A percentile compares a stretch with the other conserved stretches of the same genome.
Evolutionary conservation across 495 filamentous ascomycete species (phyloP).

Genomic region (Achaetomiella virescens): DNA sequence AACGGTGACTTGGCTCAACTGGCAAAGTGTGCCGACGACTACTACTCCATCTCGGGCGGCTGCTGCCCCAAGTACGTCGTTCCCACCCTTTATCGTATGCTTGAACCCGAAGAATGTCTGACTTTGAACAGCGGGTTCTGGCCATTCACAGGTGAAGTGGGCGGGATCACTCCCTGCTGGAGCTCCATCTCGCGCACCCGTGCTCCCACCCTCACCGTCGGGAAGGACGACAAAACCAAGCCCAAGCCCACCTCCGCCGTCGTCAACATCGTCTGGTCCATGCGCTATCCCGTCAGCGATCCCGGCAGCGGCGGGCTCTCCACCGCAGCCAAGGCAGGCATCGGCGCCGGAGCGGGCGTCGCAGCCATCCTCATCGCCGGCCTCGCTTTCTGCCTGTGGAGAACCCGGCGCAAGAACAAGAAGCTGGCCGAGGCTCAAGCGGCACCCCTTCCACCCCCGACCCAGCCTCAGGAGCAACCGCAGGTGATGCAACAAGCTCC

Average conservation of each 20-base stretch:
- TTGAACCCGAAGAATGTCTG: not conserved
- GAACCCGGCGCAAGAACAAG: constrained; percentile 21
- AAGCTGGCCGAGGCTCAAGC: not conserved
- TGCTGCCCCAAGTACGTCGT: constrained; percentile 26
- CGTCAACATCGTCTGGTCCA: constrained; percentile 27
- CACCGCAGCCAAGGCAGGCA: constrained; percentile 25
- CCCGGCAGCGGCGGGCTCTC: constrained; percentile 13
- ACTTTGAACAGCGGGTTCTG: constrained; percentile 15
- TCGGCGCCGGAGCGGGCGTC: constrained; percentile 21
- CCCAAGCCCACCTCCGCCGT: constrained; percentile 24
- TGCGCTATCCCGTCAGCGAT: constrained; percentile 20
- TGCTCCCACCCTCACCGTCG: constrained; percentile 18
- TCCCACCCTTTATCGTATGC: not conserved
- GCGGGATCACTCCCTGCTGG: constrained; percentile 25
- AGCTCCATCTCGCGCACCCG: constrained; percentile 8
- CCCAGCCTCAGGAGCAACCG: constrained; percentile 1
- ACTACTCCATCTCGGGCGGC: constrained; percentile 25
- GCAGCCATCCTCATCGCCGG: constrained; percentile 17
- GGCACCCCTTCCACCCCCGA: not conserved
- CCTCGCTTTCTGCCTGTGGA: constrained; percentile 17
- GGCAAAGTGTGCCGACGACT: constrained; percentile 21
- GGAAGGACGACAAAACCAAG: constrained; percentile 8
- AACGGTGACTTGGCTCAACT: constrained; percentile 8
- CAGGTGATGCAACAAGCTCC: not conserved
- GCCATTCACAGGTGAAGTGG: constrained; percentile 21